phyloP scores from a whole-genome alignment of 164 flowering plant genomes.

The Stephania cephalantha region DNA sequence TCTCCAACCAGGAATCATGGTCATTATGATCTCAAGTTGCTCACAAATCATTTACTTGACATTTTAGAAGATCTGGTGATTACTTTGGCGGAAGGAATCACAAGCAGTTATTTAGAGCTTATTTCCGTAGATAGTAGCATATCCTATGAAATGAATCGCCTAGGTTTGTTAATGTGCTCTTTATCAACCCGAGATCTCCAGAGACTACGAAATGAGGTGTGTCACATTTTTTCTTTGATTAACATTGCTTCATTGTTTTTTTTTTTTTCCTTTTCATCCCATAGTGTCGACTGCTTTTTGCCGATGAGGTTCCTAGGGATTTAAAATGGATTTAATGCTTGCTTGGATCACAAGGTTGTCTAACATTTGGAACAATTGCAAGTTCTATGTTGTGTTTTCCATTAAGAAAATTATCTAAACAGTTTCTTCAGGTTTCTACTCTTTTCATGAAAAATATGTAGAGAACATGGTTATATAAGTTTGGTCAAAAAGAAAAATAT shows the following conservation, averaged over 20 bases:
- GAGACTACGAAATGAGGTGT: constrained; percentile 88
- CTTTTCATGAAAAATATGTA: neutral
- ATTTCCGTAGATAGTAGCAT: constrained; percentile 84
- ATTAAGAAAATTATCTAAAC: neutral
- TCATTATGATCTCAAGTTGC: constrained; percentile 49
- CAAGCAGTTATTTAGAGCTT: constrained; percentile 73
- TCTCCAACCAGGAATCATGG: constrained; percentile 40
- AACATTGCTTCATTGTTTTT: neutral
- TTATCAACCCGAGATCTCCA: constrained; percentile 86
- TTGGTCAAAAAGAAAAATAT: no score
- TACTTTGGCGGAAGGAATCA: constrained; percentile 77
- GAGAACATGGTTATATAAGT: neutral
- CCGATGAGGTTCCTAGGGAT: neutral
- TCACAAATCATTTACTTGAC: constrained; percentile 45
- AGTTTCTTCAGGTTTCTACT: neutral
- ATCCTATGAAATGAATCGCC: constrained; percentile 52
- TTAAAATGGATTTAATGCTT: neutral
- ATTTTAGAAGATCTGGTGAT: constrained; percentile 90
- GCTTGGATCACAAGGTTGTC: neutral
- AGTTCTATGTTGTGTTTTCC: neutral
- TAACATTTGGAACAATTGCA: neutral
- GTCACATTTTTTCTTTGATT: neutral
- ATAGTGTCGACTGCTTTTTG: neutral
- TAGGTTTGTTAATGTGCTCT: constrained; percentile 53
- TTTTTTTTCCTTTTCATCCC: neutral